phyloP scores from a whole-genome alignment of 805 yeast genomes.

The Saccharomycopsis olivae region DNA sequence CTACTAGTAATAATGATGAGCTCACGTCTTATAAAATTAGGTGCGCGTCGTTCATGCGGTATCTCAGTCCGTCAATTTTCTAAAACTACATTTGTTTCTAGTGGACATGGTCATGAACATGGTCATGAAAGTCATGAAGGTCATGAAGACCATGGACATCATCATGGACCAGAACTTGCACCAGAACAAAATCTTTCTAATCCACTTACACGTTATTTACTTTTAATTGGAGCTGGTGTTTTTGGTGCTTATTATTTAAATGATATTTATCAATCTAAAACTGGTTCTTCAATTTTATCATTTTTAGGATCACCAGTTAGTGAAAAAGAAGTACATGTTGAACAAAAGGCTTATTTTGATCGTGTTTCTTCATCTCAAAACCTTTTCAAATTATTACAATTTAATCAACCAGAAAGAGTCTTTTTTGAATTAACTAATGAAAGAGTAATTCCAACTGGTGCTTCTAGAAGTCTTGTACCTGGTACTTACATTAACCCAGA shows the following conservation, averaged over 20 bases:
- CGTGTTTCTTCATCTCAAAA: slow-evolving; percentile 3
- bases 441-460: slow-evolving; percentile 13
- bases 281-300: slow-evolving; percentile 10
- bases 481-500: slow-evolving; percentile 12
- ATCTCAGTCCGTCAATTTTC: not conserved
- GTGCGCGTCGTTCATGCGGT: no score
- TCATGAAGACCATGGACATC: slow-evolving; percentile 9
- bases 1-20: no score
- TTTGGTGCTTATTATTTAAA: slow-evolving; percentile 11
- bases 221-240: slow-evolving; percentile 7
- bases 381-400: slow-evolving; percentile 15
- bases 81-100: not conserved
- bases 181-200: slow-evolving; percentile 12
- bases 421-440: slow-evolving; percentile 15
- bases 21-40: no score
- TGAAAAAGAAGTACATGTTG: slow-evolving; percentile 2
- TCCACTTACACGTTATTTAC: slow-evolving; percentile 5
- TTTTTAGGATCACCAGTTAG: slow-evolving; percentile 9
- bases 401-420: slow-evolving; percentile 16
- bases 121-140: slow-evolving; percentile 12
- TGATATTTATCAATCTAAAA: slow-evolving; percentile 2
- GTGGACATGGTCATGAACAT: not conserved
- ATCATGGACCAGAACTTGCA: slow-evolving; percentile 16
- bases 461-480: slow-evolving; percentile 14
- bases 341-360: slow-evolving; percentile 2